phyloP scores from a whole-genome alignment of 495 filamentous ascomycete genomes.

The Penicillium silybi region DNA sequence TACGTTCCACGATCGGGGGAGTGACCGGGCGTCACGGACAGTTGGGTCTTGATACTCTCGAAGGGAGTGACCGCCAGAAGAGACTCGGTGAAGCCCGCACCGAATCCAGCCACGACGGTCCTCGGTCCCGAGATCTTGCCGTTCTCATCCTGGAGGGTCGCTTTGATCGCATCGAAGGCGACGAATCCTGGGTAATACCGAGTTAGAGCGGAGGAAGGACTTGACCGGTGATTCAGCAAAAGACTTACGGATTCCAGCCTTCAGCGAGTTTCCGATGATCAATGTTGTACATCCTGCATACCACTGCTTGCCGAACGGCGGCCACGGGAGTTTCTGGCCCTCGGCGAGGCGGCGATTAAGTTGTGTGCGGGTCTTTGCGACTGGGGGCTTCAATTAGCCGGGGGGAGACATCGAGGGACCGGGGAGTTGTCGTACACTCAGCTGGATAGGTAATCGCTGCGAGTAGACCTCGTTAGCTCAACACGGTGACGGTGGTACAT shows the following conservation, averaged over 20 bases:
- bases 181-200: slow-evolving; percentile 67
- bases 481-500: slow-evolving; percentile 1
- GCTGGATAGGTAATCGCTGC: slow-evolving; percentile 94
- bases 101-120: slow-evolving; percentile 91
- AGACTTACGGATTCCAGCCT: slow-evolving; percentile 83
- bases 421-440: slow-evolving; percentile 59
- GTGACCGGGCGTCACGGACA: slow-evolving; percentile 45
- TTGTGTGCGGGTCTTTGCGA: slow-evolving; percentile 93
- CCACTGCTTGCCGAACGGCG: slow-evolving; percentile 90
- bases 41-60: slow-evolving; percentile 94
- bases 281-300: slow-evolving; percentile 97
- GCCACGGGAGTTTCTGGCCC: slow-evolving; percentile 88
- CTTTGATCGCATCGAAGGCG: slow-evolving; percentile 91
- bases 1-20: background rate
- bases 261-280: slow-evolving; percentile 93
- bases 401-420: background rate
- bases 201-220: background rate
- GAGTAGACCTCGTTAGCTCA: slow-evolving; percentile 10
- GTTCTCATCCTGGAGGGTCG: slow-evolving; percentile 72
- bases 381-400: slow-evolving; percentile 35
- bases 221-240: background rate
- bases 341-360: slow-evolving; percentile 81
- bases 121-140: slow-evolving; percentile 87
- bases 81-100: slow-evolving; percentile 91
- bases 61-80: slow-evolving; percentile 93